Evolutionary conservation across 305 asterid genomes (phyloP), one percentile per base, ranked within the genome.

Genomic region (Withania somnifera): DNA sequence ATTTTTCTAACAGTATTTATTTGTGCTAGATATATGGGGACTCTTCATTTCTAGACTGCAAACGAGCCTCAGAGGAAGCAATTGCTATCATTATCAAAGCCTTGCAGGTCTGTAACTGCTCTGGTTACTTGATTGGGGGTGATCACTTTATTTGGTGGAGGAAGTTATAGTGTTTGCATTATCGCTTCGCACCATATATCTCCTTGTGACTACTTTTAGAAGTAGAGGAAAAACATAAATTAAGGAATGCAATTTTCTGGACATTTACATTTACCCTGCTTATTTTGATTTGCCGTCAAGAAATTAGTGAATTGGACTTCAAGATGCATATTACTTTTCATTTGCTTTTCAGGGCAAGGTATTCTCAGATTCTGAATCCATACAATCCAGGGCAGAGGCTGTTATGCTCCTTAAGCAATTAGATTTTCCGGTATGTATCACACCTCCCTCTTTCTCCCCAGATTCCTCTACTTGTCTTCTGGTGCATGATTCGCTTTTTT

Each of bases 371-470:
- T 91, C 98, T 5, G 99, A 96, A 86, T 96, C 99, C 84, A 94
- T 94, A 85, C 98, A 96, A 94, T 91, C 97, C 83, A 93, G 98
- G 86, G 98, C 99, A 34, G 97, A 94, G 91, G 98, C 98, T 87
- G 97, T 96, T 86, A 89, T 96, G 95, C 98, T 94, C 89, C 97
- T 96, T 80, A 94, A 94, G 95, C 92, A 91, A 91, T 88, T 96
- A 94, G 91, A 94, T 85, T 92, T 93, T 84, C 98, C 95, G 86
- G 99, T 96, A 34, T 57, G 97, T 88, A 83, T 67, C 79, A 73
- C 2, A 2, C 22, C 79, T 73, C 36, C 40, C 57, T 60, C 24
- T 26, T 26, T 8, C 40, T 26, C 42, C 17, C 60, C 42, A 4
- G 60, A 15, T 42, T 24, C 34, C 26, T 47, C 79, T 73, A 14